A percentile compares a stretch with the other conserved stretches of the same genome.
phyloP scores from a whole-genome alignment of 2,329 filamentous ascomycete genomes.

The Aspergillus felis region DNA sequence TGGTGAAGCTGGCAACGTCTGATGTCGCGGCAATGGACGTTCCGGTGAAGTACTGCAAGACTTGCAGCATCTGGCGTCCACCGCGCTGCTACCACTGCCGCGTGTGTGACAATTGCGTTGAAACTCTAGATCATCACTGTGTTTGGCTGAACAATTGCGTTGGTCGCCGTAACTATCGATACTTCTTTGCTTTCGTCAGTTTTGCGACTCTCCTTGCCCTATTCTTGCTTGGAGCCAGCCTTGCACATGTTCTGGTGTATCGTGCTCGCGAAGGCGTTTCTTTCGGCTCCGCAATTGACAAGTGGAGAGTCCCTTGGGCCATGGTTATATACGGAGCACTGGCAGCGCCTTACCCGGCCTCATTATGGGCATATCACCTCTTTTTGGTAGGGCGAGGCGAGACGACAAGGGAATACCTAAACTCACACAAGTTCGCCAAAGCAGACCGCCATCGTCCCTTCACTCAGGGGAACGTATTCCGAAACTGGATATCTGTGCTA shows the following conservation, averaged over 20 bases:
- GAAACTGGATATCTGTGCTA: slow-evolving; percentile 78
- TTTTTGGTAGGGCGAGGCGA: slow-evolving; percentile 89
- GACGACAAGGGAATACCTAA: slow-evolving; percentile 93
- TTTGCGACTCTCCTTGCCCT: slow-evolving; percentile 71
- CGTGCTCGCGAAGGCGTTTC: slow-evolving; percentile 58
- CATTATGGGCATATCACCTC: slow-evolving; percentile 81
- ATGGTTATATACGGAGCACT: slow-evolving; percentile 81
- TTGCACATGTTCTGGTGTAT: slow-evolving; percentile 79
- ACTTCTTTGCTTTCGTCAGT: slow-evolving; percentile 89
- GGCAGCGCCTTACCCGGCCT: slow-evolving; percentile 72
- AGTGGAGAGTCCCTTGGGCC: slow-evolving; percentile 77
- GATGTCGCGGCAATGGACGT: slow-evolving; percentile 90
- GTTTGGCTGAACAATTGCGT: slow-evolving; percentile 99
- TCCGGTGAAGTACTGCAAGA: slow-evolving; percentile 96
- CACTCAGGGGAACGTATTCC: slow-evolving; percentile 68
- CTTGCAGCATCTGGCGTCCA: slow-evolving; percentile 95
- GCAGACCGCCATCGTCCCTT: slow-evolving; percentile 89
- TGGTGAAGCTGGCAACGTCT: slow-evolving; percentile 76
- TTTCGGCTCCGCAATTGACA: slow-evolving; percentile 64
- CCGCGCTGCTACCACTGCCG: slow-evolving; percentile 95
- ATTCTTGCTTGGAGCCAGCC: slow-evolving; percentile 70
- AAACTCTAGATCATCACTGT: slow-evolving; percentile 96
- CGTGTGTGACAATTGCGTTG: slow-evolving; percentile 93
- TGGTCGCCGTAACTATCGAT: slow-evolving; percentile 93
- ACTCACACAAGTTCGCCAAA: slow-evolving; percentile 91